A percentile compares a stretch with the other conserved stretches of the same genome.
These are phyloP conservation scores for Trichoderma pleuroti DNA, from an alignment of 2,329 filamentous ascomycete species.

Conservation along the genomic window DNA sequence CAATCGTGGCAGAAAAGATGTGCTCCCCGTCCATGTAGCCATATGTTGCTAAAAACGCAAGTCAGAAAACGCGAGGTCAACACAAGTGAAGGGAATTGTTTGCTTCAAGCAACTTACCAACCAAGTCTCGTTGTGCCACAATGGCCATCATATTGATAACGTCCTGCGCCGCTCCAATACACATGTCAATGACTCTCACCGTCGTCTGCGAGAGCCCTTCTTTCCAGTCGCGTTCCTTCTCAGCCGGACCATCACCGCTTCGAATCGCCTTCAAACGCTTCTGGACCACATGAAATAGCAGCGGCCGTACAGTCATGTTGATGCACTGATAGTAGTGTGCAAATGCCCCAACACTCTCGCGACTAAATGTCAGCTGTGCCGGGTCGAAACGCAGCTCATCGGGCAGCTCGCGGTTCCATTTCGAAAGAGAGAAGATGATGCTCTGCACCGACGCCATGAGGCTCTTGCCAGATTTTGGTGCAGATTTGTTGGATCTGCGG, in stretches of 20 bases:
- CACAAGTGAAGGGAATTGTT: background rate
- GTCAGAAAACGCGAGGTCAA: background rate
- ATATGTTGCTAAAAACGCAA: conserved; percentile 41
- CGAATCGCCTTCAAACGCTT: conserved; percentile 38
- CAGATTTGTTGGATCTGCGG: conserved; percentile 36
- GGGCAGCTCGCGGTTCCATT: conserved; percentile 49
- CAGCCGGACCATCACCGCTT: conserved; percentile 20
- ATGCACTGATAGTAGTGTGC: conserved; percentile 56
- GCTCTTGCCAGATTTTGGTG: conserved; percentile 42
- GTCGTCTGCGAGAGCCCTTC: conserved; percentile 46
- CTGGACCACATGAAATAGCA: conserved; percentile 53
- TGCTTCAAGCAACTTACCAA: conserved; percentile 36
- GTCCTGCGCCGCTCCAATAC: conserved; percentile 47
- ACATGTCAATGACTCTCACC: conserved; percentile 49
- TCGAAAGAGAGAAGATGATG: conserved; percentile 47
- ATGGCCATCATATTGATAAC: conserved; percentile 31
- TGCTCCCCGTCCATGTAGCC: conserved; percentile 58
- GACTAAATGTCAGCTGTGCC: conserved; percentile 41
- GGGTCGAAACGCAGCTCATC: conserved; percentile 47
- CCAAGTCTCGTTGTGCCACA: conserved; percentile 35
- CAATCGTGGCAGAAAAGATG: conserved; percentile 50
- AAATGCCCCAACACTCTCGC: conserved; percentile 50
- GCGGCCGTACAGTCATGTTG: conserved; percentile 53
- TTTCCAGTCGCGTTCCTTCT: conserved; percentile 33
- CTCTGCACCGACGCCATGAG: conserved; percentile 49